Evolutionary conservation across 2,329 filamentous ascomycete genomes (phyloP).

Genomic region (Penicillium sp.): DNA sequence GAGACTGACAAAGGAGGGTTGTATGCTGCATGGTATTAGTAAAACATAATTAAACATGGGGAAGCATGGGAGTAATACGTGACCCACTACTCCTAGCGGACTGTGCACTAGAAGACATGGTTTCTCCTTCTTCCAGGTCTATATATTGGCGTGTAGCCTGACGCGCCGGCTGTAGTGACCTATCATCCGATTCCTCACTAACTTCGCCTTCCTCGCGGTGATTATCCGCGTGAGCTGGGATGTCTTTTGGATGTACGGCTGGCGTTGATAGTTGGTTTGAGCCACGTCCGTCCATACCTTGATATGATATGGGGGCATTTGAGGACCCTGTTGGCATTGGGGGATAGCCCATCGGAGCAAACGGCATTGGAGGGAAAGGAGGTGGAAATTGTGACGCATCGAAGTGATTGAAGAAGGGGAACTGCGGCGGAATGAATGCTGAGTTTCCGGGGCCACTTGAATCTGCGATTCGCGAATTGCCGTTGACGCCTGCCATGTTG

Average conservation of each 20-base stretch:
- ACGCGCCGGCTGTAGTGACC: background rate
- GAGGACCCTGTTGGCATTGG: slow-evolving; percentile 16
- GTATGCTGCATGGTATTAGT: slow-evolving; percentile 34
- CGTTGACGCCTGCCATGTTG: slow-evolving; percentile 26
- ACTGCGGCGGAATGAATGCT: slow-evolving; percentile 30
- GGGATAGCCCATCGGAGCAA: slow-evolving; percentile 23
- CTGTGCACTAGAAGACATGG: slow-evolving; percentile 18
- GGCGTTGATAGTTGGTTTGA: slow-evolving; percentile 1
- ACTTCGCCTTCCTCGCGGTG: slow-evolving; percentile 73
- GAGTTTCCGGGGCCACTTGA: slow-evolving; percentile 23
- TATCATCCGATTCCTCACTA: slow-evolving; percentile 60
- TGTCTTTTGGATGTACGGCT: slow-evolving; percentile 17
- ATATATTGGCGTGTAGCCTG: slow-evolving; percentile 6
- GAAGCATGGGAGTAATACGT: slow-evolving; percentile 22
- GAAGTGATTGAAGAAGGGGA: slow-evolving; percentile 34
- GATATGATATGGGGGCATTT: slow-evolving; percentile 5
- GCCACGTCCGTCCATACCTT: background rate
- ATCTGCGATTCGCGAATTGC: slow-evolving; percentile 32
- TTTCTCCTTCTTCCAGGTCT: slow-evolving; percentile 29
- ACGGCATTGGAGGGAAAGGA: slow-evolving; percentile 35
- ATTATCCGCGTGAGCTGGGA: slow-evolving; percentile 33
- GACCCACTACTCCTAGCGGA: slow-evolving; percentile 32
- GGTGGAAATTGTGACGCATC: slow-evolving; percentile 31
- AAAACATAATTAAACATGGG: background rate
- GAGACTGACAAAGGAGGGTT: slow-evolving; percentile 33